Base-by-base conservation (phyloP, 2,329 filamentous ascomycete species). In the Neospermospora avenae region DNA sequence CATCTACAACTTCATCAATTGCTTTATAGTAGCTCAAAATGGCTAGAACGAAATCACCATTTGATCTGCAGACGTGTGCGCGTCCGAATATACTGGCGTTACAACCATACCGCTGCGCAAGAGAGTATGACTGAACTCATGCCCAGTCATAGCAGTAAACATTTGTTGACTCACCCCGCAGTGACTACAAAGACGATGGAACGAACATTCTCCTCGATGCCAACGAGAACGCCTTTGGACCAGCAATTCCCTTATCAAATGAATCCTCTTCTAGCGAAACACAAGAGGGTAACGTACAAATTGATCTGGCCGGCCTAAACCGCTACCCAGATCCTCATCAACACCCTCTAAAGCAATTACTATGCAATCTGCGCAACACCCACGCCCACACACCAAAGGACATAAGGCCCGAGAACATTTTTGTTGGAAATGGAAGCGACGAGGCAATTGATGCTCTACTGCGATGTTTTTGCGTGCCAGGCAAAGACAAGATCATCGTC, bases 161-260 rank as follows among this genome's bases (percentile, higher is more conserved):
- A 46, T 35, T 51, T 18, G 25, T 56, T 67, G 66, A 74, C 67
- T 78, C 67, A 72, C 68, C 71, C 66, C 69, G 54, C 72, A 96
- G 91, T 78, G 95, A 99, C 83, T 98, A 99, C 84, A 97, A 99
- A 79, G 93, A 99, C 74, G 90, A 99, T 73, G 95, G 95, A 68
- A 93, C 87, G 61, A 98, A 98, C 72, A 86, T 98, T 70, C 87
- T 99, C 55, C 89, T 99, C 67, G 95, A 99, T 74, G 95, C 95
- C 69, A 99, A 99, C 72, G 95, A 99, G 78, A 99, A 99, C 72
- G 92, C 95, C 61, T 97, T 89, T 71, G 95, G 95, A 0, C 93
- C 95, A 0, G 88, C 90, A 1, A 78, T 97, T 52, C 77, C 81
- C 2, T 68, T 87, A 52, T 75, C 75, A 31, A 69, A 72, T 1